Conservation (phyloP, 306 rosid species). For the Cicer cuneatum region DNA sequence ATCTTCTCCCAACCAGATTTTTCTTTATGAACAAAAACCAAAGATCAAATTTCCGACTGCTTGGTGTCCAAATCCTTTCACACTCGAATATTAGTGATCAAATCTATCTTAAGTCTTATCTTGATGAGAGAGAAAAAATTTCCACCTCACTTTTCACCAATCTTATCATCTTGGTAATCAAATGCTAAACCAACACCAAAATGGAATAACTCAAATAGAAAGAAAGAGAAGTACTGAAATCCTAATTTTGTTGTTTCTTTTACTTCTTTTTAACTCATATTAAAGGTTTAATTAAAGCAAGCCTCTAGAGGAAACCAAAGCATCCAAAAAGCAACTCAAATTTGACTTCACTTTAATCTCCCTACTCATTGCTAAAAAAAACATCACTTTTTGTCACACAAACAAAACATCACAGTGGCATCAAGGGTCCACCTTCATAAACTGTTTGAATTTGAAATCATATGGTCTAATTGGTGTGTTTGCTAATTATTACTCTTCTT, state of each 20-base stretch:
- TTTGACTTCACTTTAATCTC: constrained; percentile 46
- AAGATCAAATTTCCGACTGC: too few relatives aligned
- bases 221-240: constrained; percentile 41
- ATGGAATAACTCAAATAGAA: constrained; percentile 41
- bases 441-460: constrained; percentile 39
- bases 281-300: constrained; percentile 43
- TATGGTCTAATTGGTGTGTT: constrained; percentile 10
- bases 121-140: neutral
- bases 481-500: neutral
- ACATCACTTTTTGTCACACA: constrained; percentile 42
- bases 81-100: too few relatives aligned
- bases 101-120: constrained; percentile 2
- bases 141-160: constrained; percentile 36
- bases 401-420: constrained; percentile 40
- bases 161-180: constrained; percentile 16
- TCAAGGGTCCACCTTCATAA: constrained; percentile 37
- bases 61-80: too few relatives aligned
- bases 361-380: constrained; percentile 33
- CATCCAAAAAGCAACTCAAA: constrained; percentile 56
- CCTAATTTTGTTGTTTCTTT: constrained; percentile 34
- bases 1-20: too few relatives aligned
- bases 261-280: constrained; percentile 38
- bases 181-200: constrained; percentile 19
- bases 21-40: too few relatives aligned
- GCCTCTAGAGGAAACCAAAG: constrained; percentile 55